Percentiles rank a stretch among this genome's conserved stretches.
phyloP scores from a whole-genome alignment of 495 filamentous ascomycete genomes.

The Hypoxylon cercidicola region DNA sequence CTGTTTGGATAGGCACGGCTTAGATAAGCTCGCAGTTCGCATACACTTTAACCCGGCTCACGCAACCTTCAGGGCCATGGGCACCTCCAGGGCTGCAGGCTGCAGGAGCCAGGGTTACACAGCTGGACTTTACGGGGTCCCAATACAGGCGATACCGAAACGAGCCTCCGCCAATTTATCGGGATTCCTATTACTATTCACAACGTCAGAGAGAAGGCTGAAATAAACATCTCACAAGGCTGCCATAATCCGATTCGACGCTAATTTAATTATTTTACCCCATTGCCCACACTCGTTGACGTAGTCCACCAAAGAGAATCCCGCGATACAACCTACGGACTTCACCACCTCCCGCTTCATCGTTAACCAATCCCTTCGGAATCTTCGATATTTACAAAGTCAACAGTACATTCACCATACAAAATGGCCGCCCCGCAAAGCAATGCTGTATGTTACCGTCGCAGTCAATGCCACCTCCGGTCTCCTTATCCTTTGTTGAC shows the following conservation, averaged over 20 bases:
- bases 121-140: background rate
- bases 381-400: slow-evolving; percentile 2
- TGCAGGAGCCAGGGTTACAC: slow-evolving; percentile 10
- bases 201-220: slow-evolving; percentile 44
- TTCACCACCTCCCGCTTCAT: background rate
- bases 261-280: slow-evolving; percentile 8
- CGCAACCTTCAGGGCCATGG: background rate
- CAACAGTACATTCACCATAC: slow-evolving; percentile 8
- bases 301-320: slow-evolving; percentile 2
- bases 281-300: slow-evolving; percentile 7
- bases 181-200: slow-evolving; percentile 2
- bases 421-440: slow-evolving; percentile 45
- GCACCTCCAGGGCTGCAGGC: slow-evolving; percentile 9
- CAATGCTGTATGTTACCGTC: slow-evolving; percentile 43
- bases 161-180: slow-evolving; percentile 18
- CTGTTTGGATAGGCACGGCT: background rate
- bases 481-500: too few species aligned
- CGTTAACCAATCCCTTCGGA: background rate
- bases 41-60: slow-evolving; percentile 7
- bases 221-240: slow-evolving; percentile 28
- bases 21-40: slow-evolving; percentile 12
- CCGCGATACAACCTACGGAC: background rate
- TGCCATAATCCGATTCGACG: slow-evolving; percentile 7
- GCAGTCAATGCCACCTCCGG: background rate
- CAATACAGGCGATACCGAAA: slow-evolving; percentile 18